Evolutionary conservation across 371 early-diverging fungal genomes (phyloP), one percentile per base, ranked within the genome.

Genomic region (Dichotomocladium elegans): DNA sequence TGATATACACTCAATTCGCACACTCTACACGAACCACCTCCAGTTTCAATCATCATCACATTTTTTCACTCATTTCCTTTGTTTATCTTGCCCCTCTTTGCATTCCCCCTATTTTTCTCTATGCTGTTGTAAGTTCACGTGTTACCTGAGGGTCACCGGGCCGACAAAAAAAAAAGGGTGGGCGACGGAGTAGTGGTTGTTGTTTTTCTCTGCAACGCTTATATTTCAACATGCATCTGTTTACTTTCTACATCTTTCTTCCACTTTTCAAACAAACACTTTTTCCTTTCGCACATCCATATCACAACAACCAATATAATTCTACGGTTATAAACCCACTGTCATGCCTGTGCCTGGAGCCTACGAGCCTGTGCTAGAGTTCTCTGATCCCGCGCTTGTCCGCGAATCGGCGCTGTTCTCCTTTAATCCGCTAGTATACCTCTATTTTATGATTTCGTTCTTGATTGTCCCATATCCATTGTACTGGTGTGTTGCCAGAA

Each of bases 381-480:
- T 66, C 37, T 53, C 60, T 8, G 51, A 62, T 50, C 67, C 57
- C 4, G 21, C 24, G 7, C 12, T 17, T 19, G 55, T 53, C 6
- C 53, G 35, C 5, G 70, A 67, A 33, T 61, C 77, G 6, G 63
- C 72, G 2, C 46, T 77, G 0, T 64, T 60, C 37, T 73, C 77
- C 1, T 82, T 80, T 42, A 73, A 82, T 47, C 77, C 80, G 4
- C 55, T 80, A 31, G 64, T 64, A 17, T 82, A 63, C 54, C 62
- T 80, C 15, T 79, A 77, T 43, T 83, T 83, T 51, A 77, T 80
- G 63, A 48, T 81, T 17, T 64, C 75, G 7, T 81, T 80, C 6
- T 65, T 74, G n/a, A 28, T 83, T 8, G 72, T 81, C 3, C 83
- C 83, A 0, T 83, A 83, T 47, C 79, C 80, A 0, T 41, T 66